Evolutionary conservation across 108 stramenopile genomes (phyloP).

Genomic region (Pseudonitzschia multiseries): DNA sequence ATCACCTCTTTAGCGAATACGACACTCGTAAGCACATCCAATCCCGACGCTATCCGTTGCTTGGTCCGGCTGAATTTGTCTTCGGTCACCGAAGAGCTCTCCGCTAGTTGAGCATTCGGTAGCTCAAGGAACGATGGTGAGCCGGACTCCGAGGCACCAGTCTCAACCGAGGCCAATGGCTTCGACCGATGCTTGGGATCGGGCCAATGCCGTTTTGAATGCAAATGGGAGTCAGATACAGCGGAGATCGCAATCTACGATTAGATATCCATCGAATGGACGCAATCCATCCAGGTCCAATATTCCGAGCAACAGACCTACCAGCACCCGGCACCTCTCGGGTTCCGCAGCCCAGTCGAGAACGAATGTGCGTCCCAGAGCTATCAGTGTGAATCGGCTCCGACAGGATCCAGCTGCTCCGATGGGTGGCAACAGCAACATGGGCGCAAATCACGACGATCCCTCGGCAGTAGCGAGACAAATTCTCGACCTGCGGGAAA

Average conservation of each 20-base stretch:
- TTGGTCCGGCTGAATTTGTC: not conserved
- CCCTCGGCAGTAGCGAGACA: slow-evolving; percentile 35
- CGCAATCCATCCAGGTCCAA: slow-evolving; percentile 5
- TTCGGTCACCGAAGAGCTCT: not conserved
- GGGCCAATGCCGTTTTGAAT: not conserved
- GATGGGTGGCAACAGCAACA: slow-evolving; percentile 11
- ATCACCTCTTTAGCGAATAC: no score
- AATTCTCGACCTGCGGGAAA: slow-evolving; percentile 42
- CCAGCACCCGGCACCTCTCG: not conserved
- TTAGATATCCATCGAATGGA: slow-evolving; percentile 29
- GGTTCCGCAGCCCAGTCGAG: slow-evolving; percentile 1
- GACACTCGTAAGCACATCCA: not conserved
- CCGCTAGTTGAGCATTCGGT: not conserved
- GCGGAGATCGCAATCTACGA: slow-evolving; percentile 27
- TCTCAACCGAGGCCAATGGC: slow-evolving; percentile 14
- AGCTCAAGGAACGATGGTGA: slow-evolving; percentile 5
- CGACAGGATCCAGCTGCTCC: slow-evolving; percentile 5
- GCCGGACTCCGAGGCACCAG: slow-evolving; percentile 18
- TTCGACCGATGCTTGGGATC: slow-evolving; percentile 16
- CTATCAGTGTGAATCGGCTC: slow-evolving; percentile 28
- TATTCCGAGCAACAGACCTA: not conserved
- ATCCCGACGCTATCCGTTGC: not conserved
- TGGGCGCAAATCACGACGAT: slow-evolving; percentile 24
- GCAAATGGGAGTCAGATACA: slow-evolving; percentile 1
- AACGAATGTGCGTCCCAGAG: slow-evolving; percentile 16